A percentile compares a stretch with the other conserved stretches of the same genome.
Evolutionary conservation across 2,329 filamentous ascomycete genomes (phyloP).

Genomic region (Pseudogymnoascus sp.): DNA sequence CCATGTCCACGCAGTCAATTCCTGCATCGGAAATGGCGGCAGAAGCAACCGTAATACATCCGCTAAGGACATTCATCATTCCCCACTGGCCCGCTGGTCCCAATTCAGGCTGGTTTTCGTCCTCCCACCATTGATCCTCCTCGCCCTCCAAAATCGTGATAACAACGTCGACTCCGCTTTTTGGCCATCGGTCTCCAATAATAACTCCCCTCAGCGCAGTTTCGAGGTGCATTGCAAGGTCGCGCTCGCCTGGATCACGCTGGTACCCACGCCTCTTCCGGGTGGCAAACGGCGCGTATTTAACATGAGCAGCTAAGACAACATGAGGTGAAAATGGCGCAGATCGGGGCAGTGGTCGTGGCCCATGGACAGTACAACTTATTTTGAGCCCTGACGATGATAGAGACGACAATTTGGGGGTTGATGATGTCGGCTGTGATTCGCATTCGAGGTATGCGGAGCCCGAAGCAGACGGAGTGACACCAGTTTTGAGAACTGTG

Average conservation of each 20-base stretch:
- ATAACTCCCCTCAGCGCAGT: slow-evolving; percentile 82
- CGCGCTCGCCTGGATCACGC: slow-evolving; percentile 76
- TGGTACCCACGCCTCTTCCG: slow-evolving; percentile 76
- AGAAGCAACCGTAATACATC: slow-evolving; percentile 88
- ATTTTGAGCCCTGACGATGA: slow-evolving; percentile 67
- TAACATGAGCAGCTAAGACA: slow-evolving; percentile 85
- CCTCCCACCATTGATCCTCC: slow-evolving; percentile 64
- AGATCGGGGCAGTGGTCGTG: slow-evolving; percentile 79
- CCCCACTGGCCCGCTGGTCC: slow-evolving; percentile 65
- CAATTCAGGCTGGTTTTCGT: slow-evolving; percentile 40
- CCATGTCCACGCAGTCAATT: slow-evolving; percentile 89
- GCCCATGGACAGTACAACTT: slow-evolving; percentile 87
- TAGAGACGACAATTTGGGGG: slow-evolving; percentile 40
- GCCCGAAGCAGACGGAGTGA: slow-evolving; percentile 88
- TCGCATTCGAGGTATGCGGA: slow-evolving; percentile 77
- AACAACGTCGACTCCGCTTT: slow-evolving; percentile 92
- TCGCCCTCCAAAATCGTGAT: slow-evolving; percentile 91
- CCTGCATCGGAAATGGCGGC: slow-evolving; percentile 90
- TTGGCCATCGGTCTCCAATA: slow-evolving; percentile 95
- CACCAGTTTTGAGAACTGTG: slow-evolving; percentile 81
- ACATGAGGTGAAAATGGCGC: slow-evolving; percentile 89
- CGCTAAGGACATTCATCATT: slow-evolving; percentile 82
- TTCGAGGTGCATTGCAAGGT: slow-evolving; percentile 85
- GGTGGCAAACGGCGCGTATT: slow-evolving; percentile 92
- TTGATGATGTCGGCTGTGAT: slow-evolving; percentile 38